Base-by-base conservation (phyloP, 2,329 filamentous ascomycete species). In the Claviceps citrina region DNA sequence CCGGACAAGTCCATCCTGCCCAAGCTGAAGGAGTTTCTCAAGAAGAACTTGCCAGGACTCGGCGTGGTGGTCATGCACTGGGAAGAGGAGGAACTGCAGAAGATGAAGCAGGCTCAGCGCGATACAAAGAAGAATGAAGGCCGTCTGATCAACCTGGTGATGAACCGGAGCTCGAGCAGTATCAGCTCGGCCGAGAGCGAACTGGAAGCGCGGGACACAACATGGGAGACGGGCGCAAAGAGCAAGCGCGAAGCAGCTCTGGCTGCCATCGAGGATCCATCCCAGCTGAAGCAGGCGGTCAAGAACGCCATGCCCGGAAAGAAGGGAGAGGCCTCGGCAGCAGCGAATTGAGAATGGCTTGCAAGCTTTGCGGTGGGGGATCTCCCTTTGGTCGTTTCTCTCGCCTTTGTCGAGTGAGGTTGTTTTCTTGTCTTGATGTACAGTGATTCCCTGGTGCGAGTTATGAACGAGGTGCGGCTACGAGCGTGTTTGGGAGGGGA, bases 1-100 rank as follows among this genome's bases (percentile, higher is more conserved):
- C 89, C 89, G 0, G 85, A 93, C 53, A 81, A 81, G 41, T 70
- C 77, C 9, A 68, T 84, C 8, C 70, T 96, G 1, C 82, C 83
- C 0, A 56, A 78, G 1, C 66, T 96, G 1, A 76, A 79, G 39
- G 54, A 66, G 9, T 93, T 85, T 54, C 61, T 96, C 2, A 63
- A 77, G 25, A 59, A 58, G 19, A 85, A 89, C 48, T 76, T 95
- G 26, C 83, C 84, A 0, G 85, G 84, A 0, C 63, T 96, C 1
- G 76, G 81, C 38, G 66, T 94, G 34, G 66, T 78, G 0, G 76
- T 76, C 0, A 73, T 89, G 49, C 81, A 86, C 54, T 93, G 84
- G 62, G 84, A 85, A 42, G 81, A 84, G 8, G 71, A 87, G 44
- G 67, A 75, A 47, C 78, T 93, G 60, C 62, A 69, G 32, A 67